Evolutionary conservation across 257 asterid species (phyloP), one percentile per base, ranked within the genome.

Genomic region (Fraxinus cuspidata): DNA sequence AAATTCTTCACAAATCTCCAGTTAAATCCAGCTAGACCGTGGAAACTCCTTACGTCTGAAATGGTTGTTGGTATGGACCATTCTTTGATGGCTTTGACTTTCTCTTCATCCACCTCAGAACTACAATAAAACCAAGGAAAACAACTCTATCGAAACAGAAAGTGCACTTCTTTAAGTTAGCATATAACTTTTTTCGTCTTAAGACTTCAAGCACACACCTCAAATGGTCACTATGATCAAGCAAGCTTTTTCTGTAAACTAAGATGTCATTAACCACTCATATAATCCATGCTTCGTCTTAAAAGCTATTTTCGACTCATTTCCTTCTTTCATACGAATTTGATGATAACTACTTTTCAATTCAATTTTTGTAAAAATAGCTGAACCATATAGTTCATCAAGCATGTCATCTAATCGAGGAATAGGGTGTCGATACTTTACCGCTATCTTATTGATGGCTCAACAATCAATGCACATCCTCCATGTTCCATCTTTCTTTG

Each of bases 201-300:
- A 68, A 15, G 11, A 68, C 25, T 7, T 68, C 7, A 9, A 68
- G 35, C 15, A 29, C 21, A 68, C 23, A 29, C 6, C 2, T 7
- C 19, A 2, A 68, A 68, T 23, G n/a, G 23, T 23, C n/a, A 27
- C 31, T 4, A 68, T 68, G 73, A 7, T 68, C 73, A 6, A 21
- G 18, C n/a, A 68, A 7, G 21, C n/a, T 27, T 68, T 29, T 25
- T 47, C 5, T 68, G 11, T 68, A 68, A 28, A 31, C 27, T 19
- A 68, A 19, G 13, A 68, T 67, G 11, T 67, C 72, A 31, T 31
- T 29, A 68, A 68, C 42, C 73, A 68, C 27, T 68, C 73, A 68
- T 29, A 68, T 34, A 68, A 31, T 5, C 44, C 42, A 68, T 68
- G 19, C 27, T 68, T 68, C 8, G 47, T 29, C n/a, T 68, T 68